Percentiles rank a stretch among this genome's conserved stretches.
These are phyloP conservation scores for Hevea brasiliensis DNA, from an alignment of 345 rosid genomes.

Conservation along the genomic window DNA sequence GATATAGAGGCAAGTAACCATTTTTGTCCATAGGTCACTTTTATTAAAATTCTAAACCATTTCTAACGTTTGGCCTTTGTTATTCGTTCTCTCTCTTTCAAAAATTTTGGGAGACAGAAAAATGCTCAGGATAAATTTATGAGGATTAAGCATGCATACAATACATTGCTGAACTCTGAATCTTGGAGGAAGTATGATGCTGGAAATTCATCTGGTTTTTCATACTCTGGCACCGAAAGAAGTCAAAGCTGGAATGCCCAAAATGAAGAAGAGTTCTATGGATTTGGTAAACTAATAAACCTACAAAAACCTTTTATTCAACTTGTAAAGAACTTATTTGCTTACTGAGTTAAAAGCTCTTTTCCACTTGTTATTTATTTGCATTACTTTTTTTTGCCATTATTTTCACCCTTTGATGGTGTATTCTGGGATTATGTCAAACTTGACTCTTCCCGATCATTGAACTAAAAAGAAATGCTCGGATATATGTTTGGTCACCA, in stretches of 20 bases:
- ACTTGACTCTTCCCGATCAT: too few species aligned
- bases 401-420: not conserved
- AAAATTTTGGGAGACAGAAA: conserved; percentile 43
- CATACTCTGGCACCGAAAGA: conserved; percentile 50
- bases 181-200: conserved; percentile 54
- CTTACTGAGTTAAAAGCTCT: not conserved
- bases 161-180: conserved; percentile 67
- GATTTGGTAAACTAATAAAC: conserved; percentile 62
- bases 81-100: too few species aligned
- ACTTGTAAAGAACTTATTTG: not conserved
- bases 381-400: not conserved
- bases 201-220: conserved; percentile 60
- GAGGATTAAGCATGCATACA: conserved; percentile 65
- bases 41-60: not conserved
- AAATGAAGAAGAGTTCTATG: conserved; percentile 83
- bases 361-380: not conserved
- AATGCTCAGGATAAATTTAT: conserved; percentile 74
- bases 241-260: conserved; percentile 30
- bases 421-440: not conserved
- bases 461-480: not conserved
- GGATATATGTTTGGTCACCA: not conserved
- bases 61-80: not conserved
- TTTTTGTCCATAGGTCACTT: not conserved
- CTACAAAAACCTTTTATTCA: conserved; percentile 6
- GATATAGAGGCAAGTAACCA: not conserved